Percentiles rank a stretch among this genome's conserved stretches.
Evolutionary conservation across 805 yeast species (phyloP).

Genomic region (Ogataea sp.): DNA sequence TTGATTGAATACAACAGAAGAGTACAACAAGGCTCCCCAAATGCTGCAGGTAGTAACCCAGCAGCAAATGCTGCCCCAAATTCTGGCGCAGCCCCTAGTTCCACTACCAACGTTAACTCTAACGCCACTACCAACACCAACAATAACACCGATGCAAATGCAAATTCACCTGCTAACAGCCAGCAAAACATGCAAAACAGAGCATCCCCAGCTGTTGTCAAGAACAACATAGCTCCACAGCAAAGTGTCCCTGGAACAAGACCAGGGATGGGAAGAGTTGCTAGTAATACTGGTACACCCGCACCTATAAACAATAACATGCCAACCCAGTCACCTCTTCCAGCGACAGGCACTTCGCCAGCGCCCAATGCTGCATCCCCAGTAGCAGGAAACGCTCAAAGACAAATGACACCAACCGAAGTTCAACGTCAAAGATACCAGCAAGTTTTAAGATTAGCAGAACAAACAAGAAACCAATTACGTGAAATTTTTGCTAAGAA

Average conservation of each 20-base stretch:
- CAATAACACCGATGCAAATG: background rate
- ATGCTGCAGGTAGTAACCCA: slow-evolving; percentile 5
- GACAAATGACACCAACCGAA: slow-evolving; percentile 19
- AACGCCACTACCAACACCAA: no score
- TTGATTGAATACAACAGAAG: slow-evolving; percentile 35
- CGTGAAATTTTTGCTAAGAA: slow-evolving; percentile 42
- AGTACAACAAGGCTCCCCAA: slow-evolving; percentile 8
- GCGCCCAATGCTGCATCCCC: slow-evolving; percentile 16
- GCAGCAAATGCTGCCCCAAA: slow-evolving; percentile 9
- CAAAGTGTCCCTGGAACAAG: slow-evolving; percentile 13
- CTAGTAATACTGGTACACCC: background rate
- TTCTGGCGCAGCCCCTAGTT: no score
- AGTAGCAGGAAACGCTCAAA: no score
- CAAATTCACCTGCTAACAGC: background rate
- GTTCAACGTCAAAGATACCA: slow-evolving; percentile 28
- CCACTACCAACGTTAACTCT: no score
- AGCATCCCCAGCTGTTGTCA: no score
- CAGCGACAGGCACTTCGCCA: slow-evolving; percentile 5
- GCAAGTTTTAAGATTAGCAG: slow-evolving; percentile 37
- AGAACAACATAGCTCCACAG: no score
- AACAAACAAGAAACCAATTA: slow-evolving; percentile 41
- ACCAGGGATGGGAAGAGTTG: slow-evolving; percentile 14
- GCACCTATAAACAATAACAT: no score
- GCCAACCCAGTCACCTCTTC: no score
- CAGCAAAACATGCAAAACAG: slow-evolving; percentile 2